These are phyloP conservation scores for Diaporthe destruens DNA, from an alignment of 2,329 filamentous ascomycete species.

Conservation along the genomic window DNA sequence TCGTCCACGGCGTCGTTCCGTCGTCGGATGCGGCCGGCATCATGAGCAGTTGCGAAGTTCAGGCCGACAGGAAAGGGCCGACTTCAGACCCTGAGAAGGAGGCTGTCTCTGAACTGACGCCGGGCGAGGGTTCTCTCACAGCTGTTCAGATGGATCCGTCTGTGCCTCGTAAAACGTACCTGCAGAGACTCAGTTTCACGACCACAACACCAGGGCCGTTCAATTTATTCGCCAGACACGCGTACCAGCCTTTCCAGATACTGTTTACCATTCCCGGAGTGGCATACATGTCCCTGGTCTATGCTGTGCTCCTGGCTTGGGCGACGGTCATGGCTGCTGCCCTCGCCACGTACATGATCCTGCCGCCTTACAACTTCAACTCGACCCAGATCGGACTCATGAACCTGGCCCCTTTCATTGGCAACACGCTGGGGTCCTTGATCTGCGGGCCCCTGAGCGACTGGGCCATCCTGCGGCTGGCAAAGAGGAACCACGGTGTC, in stretches of 20 bases:
- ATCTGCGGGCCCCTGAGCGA: slow-evolving; percentile 53
- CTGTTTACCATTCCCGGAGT: slow-evolving; percentile 41
- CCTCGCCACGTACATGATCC: slow-evolving; percentile 38
- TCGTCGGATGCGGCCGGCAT: slow-evolving; percentile 3
- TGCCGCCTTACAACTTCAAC: slow-evolving; percentile 41
- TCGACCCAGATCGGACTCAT: slow-evolving; percentile 41
- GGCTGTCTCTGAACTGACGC: neutral
- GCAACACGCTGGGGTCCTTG: slow-evolving; percentile 48
- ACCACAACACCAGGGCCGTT: slow-evolving; percentile 39
- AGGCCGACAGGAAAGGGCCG: neutral
- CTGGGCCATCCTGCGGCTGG: slow-evolving; percentile 50
- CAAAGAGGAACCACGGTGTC: slow-evolving; percentile 51
- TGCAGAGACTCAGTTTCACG: slow-evolving; percentile 38
- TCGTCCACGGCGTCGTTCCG: neutral
- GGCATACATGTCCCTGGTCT: slow-evolving; percentile 41
- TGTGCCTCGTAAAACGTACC: slow-evolving; percentile 40
- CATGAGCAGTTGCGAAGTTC: neutral
- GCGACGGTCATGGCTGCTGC: slow-evolving; percentile 40
- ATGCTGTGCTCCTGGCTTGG: slow-evolving; percentile 41
- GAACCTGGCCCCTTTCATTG: slow-evolving; percentile 41
- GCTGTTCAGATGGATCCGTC: slow-evolving; percentile 31
- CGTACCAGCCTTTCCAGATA: slow-evolving; percentile 42
- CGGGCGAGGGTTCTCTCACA: slow-evolving; percentile 11
- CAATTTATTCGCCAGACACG: slow-evolving; percentile 39
- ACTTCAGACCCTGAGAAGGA: slow-evolving; percentile 37